phyloP scores from a whole-genome alignment of 306 rosid species.

The Sechiopsis laciniata region DNA sequence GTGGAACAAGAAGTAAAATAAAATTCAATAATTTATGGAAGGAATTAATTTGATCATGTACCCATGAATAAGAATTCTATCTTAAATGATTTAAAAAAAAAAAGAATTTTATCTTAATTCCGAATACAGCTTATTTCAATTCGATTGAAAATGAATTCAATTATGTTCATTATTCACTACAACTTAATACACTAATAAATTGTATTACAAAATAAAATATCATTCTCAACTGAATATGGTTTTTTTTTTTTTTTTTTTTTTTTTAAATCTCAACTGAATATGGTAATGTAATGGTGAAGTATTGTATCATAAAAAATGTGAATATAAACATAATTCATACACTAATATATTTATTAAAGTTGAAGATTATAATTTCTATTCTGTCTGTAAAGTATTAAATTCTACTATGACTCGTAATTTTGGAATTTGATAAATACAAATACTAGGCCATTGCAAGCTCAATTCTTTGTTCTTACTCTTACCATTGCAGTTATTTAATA shows the following conservation, averaged over 20 bases:
- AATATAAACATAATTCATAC: too few relatives aligned
- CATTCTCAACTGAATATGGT: neutral
- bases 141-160: neutral
- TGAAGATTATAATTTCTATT: too few relatives aligned
- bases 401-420: neutral
- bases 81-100: too few relatives aligned
- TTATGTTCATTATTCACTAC: neutral
- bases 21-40: neutral
- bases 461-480: neutral
- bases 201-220: neutral
- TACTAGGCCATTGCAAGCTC: neutral
- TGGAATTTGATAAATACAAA: neutral
- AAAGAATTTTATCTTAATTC: neutral
- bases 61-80: too few relatives aligned
- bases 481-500: neutral
- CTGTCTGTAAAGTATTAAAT: too few relatives aligned
- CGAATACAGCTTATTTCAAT: neutral
- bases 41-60: neutral
- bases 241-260: too few relatives aligned
- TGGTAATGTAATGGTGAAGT: too few relatives aligned
- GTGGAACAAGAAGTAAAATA: neutral
- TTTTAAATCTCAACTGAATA: neutral
- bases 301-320: too few relatives aligned
- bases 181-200: too few relatives aligned
- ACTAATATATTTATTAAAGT: too few relatives aligned